Conservation (phyloP, 2,329 filamentous ascomycete genomes). For the Zelopaecilomyces penicillatus region DNA sequence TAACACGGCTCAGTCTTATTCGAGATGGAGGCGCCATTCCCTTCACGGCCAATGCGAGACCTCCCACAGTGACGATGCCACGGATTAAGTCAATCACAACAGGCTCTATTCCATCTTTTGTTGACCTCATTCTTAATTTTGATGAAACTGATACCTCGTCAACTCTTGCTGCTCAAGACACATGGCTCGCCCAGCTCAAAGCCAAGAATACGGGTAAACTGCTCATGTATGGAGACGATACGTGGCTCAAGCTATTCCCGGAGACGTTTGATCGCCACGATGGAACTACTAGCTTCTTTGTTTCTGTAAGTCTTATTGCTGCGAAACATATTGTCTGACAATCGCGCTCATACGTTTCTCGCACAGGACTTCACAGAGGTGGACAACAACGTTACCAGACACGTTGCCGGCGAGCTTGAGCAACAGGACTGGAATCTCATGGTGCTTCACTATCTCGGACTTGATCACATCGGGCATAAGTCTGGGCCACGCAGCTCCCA, state of each 20-base stretch:
- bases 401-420: slow-evolving; percentile 68
- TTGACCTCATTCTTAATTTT: slow-evolving; percentile 94
- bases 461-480: slow-evolving; percentile 98
- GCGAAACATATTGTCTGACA: too few relatives aligned
- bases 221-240: slow-evolving; percentile 95
- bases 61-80: slow-evolving; percentile 97
- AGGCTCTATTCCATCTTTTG: slow-evolving; percentile 94
- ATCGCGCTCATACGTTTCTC: not conserved
- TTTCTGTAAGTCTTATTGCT: slow-evolving; percentile 59
- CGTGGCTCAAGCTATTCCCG: slow-evolving; percentile 95
- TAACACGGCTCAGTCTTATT: slow-evolving; percentile 56
- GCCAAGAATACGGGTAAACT: slow-evolving; percentile 63
- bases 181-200: slow-evolving; percentile 91
- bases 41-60: slow-evolving; percentile 92
- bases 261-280: slow-evolving; percentile 78
- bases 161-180: slow-evolving; percentile 80
- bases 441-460: slow-evolving; percentile 88
- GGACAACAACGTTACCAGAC: slow-evolving; percentile 91
- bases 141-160: slow-evolving; percentile 90
- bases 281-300: slow-evolving; percentile 96
- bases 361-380: slow-evolving; percentile 93
- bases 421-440: slow-evolving; percentile 83
- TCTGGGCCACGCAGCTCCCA: slow-evolving; percentile 79
- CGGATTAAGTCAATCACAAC: slow-evolving; percentile 95
- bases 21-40: slow-evolving; percentile 75